Conservation (phyloP, 73 alveolate species). For the Paramecium pentaurelia region DNA sequence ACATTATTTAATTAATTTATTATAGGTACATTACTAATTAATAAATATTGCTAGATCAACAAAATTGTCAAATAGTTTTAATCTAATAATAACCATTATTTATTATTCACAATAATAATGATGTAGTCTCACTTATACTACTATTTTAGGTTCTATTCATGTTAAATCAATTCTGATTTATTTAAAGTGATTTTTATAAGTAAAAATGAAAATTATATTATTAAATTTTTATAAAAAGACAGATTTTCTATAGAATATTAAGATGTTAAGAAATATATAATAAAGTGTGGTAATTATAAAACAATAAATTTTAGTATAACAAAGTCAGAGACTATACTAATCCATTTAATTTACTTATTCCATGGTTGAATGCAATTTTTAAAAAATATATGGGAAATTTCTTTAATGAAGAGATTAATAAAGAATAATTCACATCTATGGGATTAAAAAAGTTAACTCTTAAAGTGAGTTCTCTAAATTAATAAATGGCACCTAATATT, state of each 20-base stretch:
- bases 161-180: background rate
- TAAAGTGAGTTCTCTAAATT: background rate
- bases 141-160: background rate
- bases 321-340: slow-evolving; percentile 19
- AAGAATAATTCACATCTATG: background rate
- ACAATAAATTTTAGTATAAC: background rate
- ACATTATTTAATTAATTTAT: background rate
- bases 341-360: background rate
- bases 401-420: slow-evolving; percentile 24
- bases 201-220: background rate
- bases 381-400: slow-evolving; percentile 10
- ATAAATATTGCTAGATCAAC: background rate
- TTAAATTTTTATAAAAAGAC: background rate
- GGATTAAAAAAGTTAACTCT: background rate
- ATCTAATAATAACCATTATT: too few species aligned
- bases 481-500: background rate
- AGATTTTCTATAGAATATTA: background rate
- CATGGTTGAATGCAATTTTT: slow-evolving; percentile 41
- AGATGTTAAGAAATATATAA: background rate
- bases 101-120: too few species aligned
- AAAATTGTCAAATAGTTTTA: too few species aligned
- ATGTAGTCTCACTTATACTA: background rate
- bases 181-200: background rate
- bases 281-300: background rate
- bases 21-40: slow-evolving; percentile 45